Evolutionary conservation across 371 early-diverging fungal genomes (phyloP), one percentile per base, ranked within the genome.

Genomic region (Mortierella sp.): DNA sequence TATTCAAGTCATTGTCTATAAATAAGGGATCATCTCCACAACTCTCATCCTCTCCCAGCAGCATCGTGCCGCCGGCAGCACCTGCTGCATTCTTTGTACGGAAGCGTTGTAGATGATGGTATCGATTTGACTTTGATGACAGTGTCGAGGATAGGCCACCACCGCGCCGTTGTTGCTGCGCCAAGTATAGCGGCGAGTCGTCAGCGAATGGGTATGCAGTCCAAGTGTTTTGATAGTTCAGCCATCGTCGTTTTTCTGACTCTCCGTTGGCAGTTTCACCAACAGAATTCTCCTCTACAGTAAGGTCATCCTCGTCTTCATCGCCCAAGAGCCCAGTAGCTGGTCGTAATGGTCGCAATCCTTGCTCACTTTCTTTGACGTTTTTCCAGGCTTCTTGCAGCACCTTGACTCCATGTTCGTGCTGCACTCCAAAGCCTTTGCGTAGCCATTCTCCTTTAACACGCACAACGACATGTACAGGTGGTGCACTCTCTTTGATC

Each of bases 1-100:
- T 58, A 54, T 78, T 78, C 59, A 73, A 51, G 39, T 79, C 80
- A 62, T 72, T 75, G 43, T 79, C 80, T 45, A 79, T 74, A 68
- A 79, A 79, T 61, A 79, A 60, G 20, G 80, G 80, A 11, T 74
- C 80, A 43, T 79, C 80, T 3, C 80, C 80, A 68, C 80, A 79
- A 28, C 73, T 73, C 47, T 78, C 78, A 3, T 73, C 74, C 3
- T 69, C 73, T 14, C 73, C 73, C 28, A 52, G 30, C 28, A 52
- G 39, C 30, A 32, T n/a, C 39, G 20, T 30, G 54, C 52, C 62
- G 57, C 49, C 49, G 35, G 24, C 26, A 40, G 37, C 22, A 45
- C 24, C 30, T 6, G 43, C 22, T 37, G 22, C 37, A 12, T 22
- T 57, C 45, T 22, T 24, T 58, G 45, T 39, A 26, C 30, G 52